A percentile compares a stretch with the other conserved stretches of the same genome.
phyloP scores from a whole-genome alignment of 768 basidiomycete species.

The Collybia sp. region DNA sequence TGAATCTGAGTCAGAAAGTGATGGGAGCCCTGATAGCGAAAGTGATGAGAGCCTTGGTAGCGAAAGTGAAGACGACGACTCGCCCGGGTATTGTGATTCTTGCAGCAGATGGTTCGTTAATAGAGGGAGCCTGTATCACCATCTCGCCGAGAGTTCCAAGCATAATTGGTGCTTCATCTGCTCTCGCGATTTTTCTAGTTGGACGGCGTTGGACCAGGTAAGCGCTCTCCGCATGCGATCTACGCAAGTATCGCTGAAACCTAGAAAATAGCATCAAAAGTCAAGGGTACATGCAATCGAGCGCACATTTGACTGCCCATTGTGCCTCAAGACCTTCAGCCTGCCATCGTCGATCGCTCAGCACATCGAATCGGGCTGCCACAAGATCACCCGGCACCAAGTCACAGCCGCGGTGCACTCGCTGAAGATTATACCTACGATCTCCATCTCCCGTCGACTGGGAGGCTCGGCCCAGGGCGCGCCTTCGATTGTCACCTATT shows the following conservation, averaged over 20 bases:
- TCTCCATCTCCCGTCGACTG: conserved; percentile 27
- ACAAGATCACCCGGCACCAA: conserved; percentile 27
- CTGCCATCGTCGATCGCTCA: conserved; percentile 28
- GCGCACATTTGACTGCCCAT: conserved; percentile 22
- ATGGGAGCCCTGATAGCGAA: not conserved
- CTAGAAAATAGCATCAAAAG: conserved; percentile 14
- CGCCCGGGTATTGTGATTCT: conserved; percentile 12
- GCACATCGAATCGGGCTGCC: conserved; percentile 37
- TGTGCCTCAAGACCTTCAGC: conserved; percentile 27
- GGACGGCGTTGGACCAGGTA: conserved; percentile 14
- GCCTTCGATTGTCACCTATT: conserved; percentile 15
- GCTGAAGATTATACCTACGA: conserved; percentile 26
- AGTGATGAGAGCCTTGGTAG: not conserved
- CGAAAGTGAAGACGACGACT: conserved; percentile 1
- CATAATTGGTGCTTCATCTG: conserved; percentile 32
- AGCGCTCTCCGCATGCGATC: not conserved
- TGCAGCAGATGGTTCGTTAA: conserved; percentile 19
- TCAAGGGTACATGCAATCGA: conserved; percentile 21
- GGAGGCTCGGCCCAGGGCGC: conserved; percentile 6
- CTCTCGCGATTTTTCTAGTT: conserved; percentile 19
- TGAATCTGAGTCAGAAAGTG: not conserved
- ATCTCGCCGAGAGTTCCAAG: conserved; percentile 12
- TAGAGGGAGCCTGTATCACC: conserved; percentile 11
- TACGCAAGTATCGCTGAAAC: not conserved
- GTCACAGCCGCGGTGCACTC: conserved; percentile 29